Conservation (phyloP, 2,329 filamentous ascomycete genomes). For the Gliomastix tumulicola region DNA sequence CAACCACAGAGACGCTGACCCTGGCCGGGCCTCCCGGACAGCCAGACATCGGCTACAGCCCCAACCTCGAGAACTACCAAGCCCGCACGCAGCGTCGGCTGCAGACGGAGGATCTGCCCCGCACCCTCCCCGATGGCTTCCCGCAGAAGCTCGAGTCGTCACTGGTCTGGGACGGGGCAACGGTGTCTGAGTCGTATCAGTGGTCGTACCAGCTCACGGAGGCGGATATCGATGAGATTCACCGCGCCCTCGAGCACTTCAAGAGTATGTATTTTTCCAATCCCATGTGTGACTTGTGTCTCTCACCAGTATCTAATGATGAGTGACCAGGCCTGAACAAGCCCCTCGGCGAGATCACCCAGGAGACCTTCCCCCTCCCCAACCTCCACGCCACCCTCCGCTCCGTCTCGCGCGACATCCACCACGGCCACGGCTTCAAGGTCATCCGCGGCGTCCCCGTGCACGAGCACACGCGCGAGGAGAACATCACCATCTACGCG, state of each 20-base stretch:
- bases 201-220: conserved; percentile 44
- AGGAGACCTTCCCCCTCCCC: conserved; percentile 49
- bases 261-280: conserved; percentile 20
- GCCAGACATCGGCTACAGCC: conserved; percentile 52
- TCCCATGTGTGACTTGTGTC: not conserved
- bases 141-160: conserved; percentile 38
- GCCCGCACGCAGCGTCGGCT: conserved; percentile 37
- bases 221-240: conserved; percentile 41
- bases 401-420: conserved; percentile 44
- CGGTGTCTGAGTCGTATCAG: conserved; percentile 36
- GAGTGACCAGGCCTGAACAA: conserved; percentile 11
- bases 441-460: conserved; percentile 52
- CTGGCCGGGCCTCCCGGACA: conserved; percentile 31
- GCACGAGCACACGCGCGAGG: conserved; percentile 42
- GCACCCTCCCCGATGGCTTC: conserved; percentile 39
- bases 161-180: conserved; percentile 51
- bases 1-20: not conserved
- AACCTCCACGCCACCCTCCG: conserved; percentile 41
- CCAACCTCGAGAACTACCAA: conserved; percentile 45
- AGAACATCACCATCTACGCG: conserved; percentile 53
- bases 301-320: too few relatives aligned
- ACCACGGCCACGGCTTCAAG: conserved; percentile 53
- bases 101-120: conserved; percentile 28
- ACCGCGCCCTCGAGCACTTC: conserved; percentile 31
- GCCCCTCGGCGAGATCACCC: conserved; percentile 32